Evolutionary conservation across 2,329 filamentous ascomycete species (phyloP), one percentile per base, ranked within the genome.

Genomic region (Didymella sp.): DNA sequence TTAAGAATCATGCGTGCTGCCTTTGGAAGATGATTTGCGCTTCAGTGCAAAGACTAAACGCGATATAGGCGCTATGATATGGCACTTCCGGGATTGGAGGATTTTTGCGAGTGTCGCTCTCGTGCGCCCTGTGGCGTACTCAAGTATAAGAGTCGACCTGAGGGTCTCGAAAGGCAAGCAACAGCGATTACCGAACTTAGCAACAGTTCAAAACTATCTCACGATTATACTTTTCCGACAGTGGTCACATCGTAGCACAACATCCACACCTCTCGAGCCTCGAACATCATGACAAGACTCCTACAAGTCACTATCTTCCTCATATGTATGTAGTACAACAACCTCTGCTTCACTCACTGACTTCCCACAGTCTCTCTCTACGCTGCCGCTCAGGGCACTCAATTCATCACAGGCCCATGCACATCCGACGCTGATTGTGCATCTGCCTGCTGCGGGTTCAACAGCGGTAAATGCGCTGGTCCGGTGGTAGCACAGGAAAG

Each of bases 361-460:
- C 11, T 8, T 6, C 15, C 6, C 6, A 11, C 17, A 42, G 47
- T 50, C 13, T 42, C 47, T 7, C 21, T 50, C 2, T 11, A 50
- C 8, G 47, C 21, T 19, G 37, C 37, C 13, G 47, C 47, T 15
- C 47, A 33, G 24, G 47, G 47, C 27, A 42, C 47, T 6, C 47
- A 50, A n/a, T 50, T 50, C 11, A 50, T 50, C 19, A 50, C 47
- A 9, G 47, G 47, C 9, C 6, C 13, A 13, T 50, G 47, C 37
- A 33, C 25, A 2, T 33, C 47, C 13, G 47, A 50, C 19, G 27
- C 37, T 13, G 37, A 50, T 19, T 50, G 47, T 19, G 37, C 47
- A 40, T 50, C 47, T 13, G 47, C 47, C 15, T 50, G 47, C 27
- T 50, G 47, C 4, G 47, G 47, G 1, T 50, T 50, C 47, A 50